Conservation (phyloP, 176 grass and related monocot species). For the Aechmea fasciata region DNA sequence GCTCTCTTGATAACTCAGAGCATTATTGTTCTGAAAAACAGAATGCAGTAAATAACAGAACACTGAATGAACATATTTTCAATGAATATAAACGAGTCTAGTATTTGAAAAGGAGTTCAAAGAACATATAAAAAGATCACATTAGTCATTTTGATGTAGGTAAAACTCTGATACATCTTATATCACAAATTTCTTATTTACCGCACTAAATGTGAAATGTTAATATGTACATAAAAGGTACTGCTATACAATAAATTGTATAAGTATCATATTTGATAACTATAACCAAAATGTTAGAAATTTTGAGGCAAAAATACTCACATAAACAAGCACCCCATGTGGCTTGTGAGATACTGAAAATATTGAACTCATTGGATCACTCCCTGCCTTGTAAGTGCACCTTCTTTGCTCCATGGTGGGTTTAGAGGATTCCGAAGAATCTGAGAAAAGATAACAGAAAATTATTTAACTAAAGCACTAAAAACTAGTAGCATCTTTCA, state of each 20-base stretch:
- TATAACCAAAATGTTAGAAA: background rate
- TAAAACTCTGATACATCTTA: too few relatives aligned
- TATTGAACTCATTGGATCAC: background rate
- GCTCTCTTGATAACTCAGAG: slow-evolving; percentile 34
- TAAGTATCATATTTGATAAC: background rate
- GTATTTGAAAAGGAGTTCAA: background rate
- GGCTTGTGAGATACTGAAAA: background rate
- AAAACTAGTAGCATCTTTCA: background rate
- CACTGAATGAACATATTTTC: background rate
- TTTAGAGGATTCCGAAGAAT: slow-evolving; percentile 1
- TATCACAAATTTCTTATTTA: too few relatives aligned
- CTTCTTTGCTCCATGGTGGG: background rate
- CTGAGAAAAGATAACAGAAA: background rate
- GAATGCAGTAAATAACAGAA: background rate
- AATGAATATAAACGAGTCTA: background rate
- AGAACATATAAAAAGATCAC: too few relatives aligned
- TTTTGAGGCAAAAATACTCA: background rate
- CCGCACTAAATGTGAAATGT: too few relatives aligned
- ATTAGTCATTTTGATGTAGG: background rate
- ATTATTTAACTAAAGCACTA: background rate
- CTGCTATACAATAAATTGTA: too few relatives aligned
- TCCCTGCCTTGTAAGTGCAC: background rate
- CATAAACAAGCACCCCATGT: background rate
- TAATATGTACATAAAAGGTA: too few relatives aligned
- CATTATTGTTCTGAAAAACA: slow-evolving; percentile 22